Base-by-base conservation (phyloP, 805 yeast genomes). In the Tetrapisispora namnaoensis region DNA sequence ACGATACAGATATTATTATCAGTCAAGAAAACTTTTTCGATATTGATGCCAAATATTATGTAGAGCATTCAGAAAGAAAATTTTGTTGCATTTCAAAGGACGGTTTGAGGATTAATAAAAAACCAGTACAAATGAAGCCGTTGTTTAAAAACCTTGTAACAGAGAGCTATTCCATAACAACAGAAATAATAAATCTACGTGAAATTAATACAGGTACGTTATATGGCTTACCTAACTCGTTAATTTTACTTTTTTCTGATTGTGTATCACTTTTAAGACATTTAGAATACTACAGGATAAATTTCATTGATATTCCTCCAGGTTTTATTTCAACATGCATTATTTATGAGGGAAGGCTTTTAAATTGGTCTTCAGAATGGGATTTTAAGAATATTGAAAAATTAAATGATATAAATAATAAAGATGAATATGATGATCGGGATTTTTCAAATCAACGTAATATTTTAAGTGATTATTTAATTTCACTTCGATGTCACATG, bases 211-310 rank as follows among this genome's bases (percentile, higher is more conserved):
- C 90, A 1, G 95, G 85, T 63, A 86, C 90, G 0, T 70, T 87
- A 45, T 87, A 86, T 61, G 95, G 95, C 0, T 69, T 88, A 49
- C 95, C 96, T 8, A 86, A 85, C 58, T 83, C 95, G 2, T 69
- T 88, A 40, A 82, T 86, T 48, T 57, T 81, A 21, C 67, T 87
- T 47, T 86, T 88, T 65, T 77, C 84, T 50, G 86, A 83, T 53
- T 81, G 85, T 16, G 87, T 84, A 2, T 78, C 78, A 50, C 62
- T 86, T 35, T 72, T 85, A 17, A 72, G 90, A 46, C 76, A 79
- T 50, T 83, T 80, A 50, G 74, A 78, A 49, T 77, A 77, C 57
- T 76, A 74, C 55, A 49, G 53, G 38, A 48, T 50, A 50, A 48
- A 63, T 47, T 46, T 58, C 38, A 24, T 57, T 1, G 45, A 56